Conservation (phyloP, 176 grass and related monocot species). For the Oryza brachyantha region DNA sequence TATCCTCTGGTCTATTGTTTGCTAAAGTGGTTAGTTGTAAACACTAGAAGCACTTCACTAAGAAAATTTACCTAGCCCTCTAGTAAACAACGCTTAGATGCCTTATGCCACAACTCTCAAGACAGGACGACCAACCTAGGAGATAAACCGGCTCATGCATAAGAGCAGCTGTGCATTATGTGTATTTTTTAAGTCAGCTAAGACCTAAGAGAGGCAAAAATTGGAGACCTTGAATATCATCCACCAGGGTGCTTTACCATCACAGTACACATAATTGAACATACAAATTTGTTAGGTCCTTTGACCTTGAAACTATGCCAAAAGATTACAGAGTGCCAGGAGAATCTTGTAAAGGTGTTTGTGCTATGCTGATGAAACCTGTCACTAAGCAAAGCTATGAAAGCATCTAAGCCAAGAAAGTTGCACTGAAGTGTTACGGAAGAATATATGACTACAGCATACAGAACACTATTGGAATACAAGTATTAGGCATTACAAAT, state of each 20-base stretch:
- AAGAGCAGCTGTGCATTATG: not conserved
- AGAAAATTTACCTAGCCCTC: not conserved
- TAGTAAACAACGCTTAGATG: not conserved
- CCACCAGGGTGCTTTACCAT: not conserved
- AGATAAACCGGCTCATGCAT: not conserved
- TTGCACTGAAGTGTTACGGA: not conserved
- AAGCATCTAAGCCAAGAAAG: not conserved
- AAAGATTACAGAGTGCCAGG: not conserved
- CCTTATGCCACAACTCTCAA: not conserved
- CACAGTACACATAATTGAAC: not conserved
- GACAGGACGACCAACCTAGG: not conserved
- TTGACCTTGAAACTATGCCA: not conserved
- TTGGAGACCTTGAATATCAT: not conserved
- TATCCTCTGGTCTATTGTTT: not conserved
- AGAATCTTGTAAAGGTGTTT: not conserved
- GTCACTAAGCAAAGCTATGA: not conserved
- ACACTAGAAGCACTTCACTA: not conserved
- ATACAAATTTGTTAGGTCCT: not conserved
- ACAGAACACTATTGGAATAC: not conserved
- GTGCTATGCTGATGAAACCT: not conserved
- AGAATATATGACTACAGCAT: not conserved
- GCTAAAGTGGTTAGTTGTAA: not conserved
- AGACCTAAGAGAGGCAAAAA: not conserved
- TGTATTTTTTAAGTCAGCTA: not conserved
- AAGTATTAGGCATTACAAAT: not conserved